Evolutionary conservation across 1,284 basidiomycete species (phyloP).

Genomic region (Nidula niveotomentosa): DNA sequence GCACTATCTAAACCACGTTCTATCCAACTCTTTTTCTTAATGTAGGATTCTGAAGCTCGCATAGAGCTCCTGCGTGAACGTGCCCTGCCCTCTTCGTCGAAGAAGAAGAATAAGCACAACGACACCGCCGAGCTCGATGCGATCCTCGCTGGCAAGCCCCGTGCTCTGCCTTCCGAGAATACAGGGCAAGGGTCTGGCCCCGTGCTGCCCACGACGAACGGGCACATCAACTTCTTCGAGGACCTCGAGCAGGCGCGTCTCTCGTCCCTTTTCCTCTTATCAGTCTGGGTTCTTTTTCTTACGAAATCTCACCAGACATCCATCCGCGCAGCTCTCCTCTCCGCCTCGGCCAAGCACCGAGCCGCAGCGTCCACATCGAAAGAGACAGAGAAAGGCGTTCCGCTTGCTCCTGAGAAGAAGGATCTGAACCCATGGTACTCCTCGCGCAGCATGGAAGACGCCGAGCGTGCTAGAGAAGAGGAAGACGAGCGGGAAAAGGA

Average conservation of each 20-base stretch:
- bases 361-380: slow-evolving; percentile 16
- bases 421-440: slow-evolving; percentile 83
- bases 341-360: not conserved
- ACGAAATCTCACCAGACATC: slow-evolving; percentile 37
- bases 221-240: slow-evolving; percentile 80
- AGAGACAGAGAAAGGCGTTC: slow-evolving; percentile 68
- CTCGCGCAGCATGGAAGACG: slow-evolving; percentile 13
- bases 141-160: slow-evolving; percentile 26
- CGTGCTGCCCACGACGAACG: slow-evolving; percentile 42
- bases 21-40: not conserved
- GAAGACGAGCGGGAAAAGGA: slow-evolving; percentile 20
- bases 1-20: slow-evolving; percentile 11
- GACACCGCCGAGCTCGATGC: slow-evolving; percentile 34
- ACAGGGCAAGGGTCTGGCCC: slow-evolving; percentile 19
- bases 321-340: slow-evolving; percentile 21
- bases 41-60: slow-evolving; percentile 78
- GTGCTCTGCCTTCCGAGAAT: slow-evolving; percentile 6
- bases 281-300: not conserved
- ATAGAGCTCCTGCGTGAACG: slow-evolving; percentile 64
- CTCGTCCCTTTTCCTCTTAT: not conserved
- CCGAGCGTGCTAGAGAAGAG: slow-evolving; percentile 13
- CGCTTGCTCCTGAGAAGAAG: slow-evolving; percentile 69
- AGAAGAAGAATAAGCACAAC: slow-evolving; percentile 39
- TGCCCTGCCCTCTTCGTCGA: slow-evolving; percentile 38
- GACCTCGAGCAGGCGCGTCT: slow-evolving; percentile 63